Percentiles rank a stretch among this genome's conserved stretches.
Conservation (phyloP, 768 basidiomycete genomes). For the Tephrocybe sp. region DNA sequence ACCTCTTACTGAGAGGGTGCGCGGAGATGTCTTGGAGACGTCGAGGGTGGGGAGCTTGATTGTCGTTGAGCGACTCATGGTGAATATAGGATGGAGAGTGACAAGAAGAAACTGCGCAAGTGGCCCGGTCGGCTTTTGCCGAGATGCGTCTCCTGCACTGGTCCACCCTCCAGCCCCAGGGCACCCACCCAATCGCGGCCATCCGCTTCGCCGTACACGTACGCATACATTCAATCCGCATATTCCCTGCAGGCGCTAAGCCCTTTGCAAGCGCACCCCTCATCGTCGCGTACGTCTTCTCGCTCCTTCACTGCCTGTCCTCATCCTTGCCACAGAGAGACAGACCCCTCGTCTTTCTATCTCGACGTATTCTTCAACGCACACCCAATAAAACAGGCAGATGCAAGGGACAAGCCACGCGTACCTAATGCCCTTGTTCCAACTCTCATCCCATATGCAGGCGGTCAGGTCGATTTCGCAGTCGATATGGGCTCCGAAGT, state of each 20-base stretch:
- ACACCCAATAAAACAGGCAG: conserved; percentile 41
- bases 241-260: conserved; percentile 63
- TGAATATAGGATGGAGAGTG: conserved; percentile 12
- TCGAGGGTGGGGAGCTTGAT: conserved; percentile 55
- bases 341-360: conserved; percentile 72
- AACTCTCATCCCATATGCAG: conserved; percentile 68
- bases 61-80: conserved; percentile 52
- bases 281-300: conserved; percentile 53
- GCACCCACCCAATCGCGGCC: conserved; percentile 58
- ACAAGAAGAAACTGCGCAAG: conserved; percentile 16
- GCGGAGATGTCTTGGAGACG: conserved; percentile 27
- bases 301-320: neutral
- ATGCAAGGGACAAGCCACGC: conserved; percentile 57
- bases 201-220: conserved; percentile 70
- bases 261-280: conserved; percentile 64
- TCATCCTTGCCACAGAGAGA: conserved; percentile 41
- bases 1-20: conserved; percentile 33
- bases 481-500: conserved; percentile 74
- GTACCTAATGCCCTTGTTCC: conserved; percentile 71
- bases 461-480: conserved; percentile 60
- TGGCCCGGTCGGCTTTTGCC: conserved; percentile 24
- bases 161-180: conserved; percentile 57
- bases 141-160: conserved; percentile 54
- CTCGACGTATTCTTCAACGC: conserved; percentile 77
- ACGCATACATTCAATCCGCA: conserved; percentile 60